Conservation (phyloP, 2,329 filamentous ascomycete species). For the Nemania sp. region DNA sequence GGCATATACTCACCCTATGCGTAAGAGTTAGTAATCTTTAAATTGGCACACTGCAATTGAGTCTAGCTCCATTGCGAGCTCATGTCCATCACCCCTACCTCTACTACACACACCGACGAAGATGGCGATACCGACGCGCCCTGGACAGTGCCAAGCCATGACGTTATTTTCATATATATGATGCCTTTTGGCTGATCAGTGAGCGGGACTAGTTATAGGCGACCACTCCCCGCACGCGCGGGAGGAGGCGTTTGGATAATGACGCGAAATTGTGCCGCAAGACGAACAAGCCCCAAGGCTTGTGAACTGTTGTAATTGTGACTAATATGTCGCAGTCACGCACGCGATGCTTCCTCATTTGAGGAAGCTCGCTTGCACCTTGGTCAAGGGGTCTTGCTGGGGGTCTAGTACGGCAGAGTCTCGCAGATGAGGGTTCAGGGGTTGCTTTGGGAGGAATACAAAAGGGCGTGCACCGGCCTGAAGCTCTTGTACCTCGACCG, state of each 20-base stretch:
- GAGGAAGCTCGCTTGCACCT: conserved; percentile 31
- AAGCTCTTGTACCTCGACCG: not conserved
- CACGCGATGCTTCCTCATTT: conserved; percentile 33
- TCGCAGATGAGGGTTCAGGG: conserved; percentile 8
- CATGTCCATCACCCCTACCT: not conserved
- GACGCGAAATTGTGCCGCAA: conserved; percentile 33
- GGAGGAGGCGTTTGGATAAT: conserved; percentile 31
- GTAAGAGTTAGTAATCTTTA: not conserved
- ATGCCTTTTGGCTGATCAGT: conserved; percentile 40
- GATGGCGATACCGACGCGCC: conserved; percentile 25
- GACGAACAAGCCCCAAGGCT: conserved; percentile 12
- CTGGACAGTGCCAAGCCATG: conserved; percentile 47
- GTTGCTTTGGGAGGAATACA: conserved; percentile 10
- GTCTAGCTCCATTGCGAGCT: not conserved
- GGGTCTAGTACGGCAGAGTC: conserved; percentile 11
- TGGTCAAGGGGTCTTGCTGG: conserved; percentile 25
- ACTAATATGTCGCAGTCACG: conserved; percentile 34
- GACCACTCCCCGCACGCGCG: conserved; percentile 39
- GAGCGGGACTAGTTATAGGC: conserved; percentile 40
- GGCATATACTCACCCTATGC: not conserved
- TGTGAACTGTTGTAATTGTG: conserved; percentile 29
- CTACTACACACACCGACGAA: not conserved
- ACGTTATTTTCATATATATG: conserved; percentile 50
- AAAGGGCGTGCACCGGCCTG: conserved; percentile 14
- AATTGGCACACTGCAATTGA: not conserved